Conservation (phyloP, 257 asterid genomes). For the Gardenia jasminoides region DNA sequence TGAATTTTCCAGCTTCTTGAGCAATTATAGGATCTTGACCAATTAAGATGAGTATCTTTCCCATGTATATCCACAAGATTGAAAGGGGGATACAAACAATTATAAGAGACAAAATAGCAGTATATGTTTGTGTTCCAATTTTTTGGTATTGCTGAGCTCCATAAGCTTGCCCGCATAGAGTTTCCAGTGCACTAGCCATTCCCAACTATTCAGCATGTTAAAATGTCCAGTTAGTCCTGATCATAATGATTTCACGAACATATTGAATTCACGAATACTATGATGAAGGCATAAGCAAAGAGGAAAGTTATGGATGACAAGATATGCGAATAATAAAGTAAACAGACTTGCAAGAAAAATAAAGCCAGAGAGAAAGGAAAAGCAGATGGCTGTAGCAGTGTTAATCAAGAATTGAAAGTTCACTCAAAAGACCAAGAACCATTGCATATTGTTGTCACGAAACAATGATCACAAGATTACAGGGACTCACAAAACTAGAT, state of each 20-base stretch:
- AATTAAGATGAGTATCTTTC: conserved; percentile 40
- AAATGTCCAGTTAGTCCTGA: conserved; percentile 9
- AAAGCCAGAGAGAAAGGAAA: not conserved
- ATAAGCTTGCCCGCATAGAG: conserved; percentile 74
- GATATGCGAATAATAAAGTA: no score
- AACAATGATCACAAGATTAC: not conserved
- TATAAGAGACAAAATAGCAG: conserved; percentile 57
- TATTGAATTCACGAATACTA: not conserved
- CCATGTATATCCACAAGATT: conserved; percentile 54
- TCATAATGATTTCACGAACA: no score
- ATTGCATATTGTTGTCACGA: not conserved
- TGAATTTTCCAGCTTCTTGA: conserved; percentile 64
- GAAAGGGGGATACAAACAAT: conserved; percentile 60
- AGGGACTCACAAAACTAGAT: not conserved
- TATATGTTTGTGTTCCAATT: conserved; percentile 70
- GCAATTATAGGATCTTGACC: conserved; percentile 87
- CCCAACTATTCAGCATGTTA: conserved; percentile 51
- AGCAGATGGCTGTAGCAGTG: not conserved
- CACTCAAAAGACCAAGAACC: not conserved
- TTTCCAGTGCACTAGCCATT: conserved; percentile 80
- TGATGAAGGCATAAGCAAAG: no score
- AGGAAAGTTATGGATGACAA: not conserved
- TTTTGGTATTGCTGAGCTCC: conserved; percentile 77
- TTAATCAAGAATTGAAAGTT: no score
- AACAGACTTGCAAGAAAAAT: no score